phyloP scores from a whole-genome alignment of 306 rosid species.

The Prunus dulcis region DNA sequence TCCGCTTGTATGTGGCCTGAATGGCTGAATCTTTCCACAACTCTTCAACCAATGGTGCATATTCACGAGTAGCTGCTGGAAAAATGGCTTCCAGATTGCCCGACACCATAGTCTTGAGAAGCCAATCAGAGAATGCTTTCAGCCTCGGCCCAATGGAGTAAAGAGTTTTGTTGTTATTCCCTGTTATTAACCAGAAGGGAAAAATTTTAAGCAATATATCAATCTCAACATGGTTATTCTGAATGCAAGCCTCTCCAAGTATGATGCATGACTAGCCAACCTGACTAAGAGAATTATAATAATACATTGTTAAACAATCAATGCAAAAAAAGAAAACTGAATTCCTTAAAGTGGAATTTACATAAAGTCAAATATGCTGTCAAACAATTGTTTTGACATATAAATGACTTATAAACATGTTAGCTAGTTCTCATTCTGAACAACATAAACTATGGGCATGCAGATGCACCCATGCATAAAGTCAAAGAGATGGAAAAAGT shows the following conservation, averaged over 20 bases:
- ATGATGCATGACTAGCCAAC: not conserved
- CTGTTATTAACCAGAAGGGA: slow-evolving; percentile 39
- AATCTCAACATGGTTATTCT: not conserved
- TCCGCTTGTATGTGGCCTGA: slow-evolving; percentile 80
- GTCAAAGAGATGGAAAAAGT: slow-evolving; percentile 7
- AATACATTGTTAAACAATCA: not conserved
- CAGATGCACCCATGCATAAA: not conserved
- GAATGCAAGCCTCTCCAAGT: not conserved
- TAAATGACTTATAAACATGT: not conserved
- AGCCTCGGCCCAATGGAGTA: slow-evolving; percentile 84
- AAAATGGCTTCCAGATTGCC: slow-evolving; percentile 93
- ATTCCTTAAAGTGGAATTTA: not conserved
- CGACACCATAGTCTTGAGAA: slow-evolving; percentile 85
- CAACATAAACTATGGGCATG: not conserved
- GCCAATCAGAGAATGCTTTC: slow-evolving; percentile 97
- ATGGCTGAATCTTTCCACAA: slow-evolving; percentile 85
- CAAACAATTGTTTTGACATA: not conserved
- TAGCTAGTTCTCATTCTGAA: not conserved
- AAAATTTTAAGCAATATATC: not conserved
- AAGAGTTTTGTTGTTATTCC: slow-evolving; percentile 45
- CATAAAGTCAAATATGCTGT: not conserved
- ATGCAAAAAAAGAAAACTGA: not conserved
- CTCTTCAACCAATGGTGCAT: slow-evolving; percentile 87
- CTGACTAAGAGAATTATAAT: not conserved
- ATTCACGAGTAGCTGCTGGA: slow-evolving; percentile 98